Evolutionary conservation across 2,329 filamentous ascomycete species (phyloP), one percentile per base, ranked within the genome.

Genomic region (Colletotrichum graminicola): DNA sequence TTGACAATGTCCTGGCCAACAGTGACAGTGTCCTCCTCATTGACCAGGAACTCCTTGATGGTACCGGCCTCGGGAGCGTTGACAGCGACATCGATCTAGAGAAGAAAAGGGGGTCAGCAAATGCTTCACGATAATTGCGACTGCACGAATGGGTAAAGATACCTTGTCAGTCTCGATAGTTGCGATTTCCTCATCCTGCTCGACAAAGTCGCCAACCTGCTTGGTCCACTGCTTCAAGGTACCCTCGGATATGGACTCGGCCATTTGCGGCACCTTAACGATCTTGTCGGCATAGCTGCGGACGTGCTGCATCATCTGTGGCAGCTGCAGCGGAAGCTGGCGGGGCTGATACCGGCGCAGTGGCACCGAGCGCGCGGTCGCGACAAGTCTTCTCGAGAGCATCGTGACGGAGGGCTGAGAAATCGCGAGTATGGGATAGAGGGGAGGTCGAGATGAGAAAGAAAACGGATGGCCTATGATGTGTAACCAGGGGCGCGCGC

Each of bases 121-220:
- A 21, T 23, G 36, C 49, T 23, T 52, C 55, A 32, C 21, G 32
- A 10, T 18, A 36, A 63, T 74, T 55, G 73, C 0, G 14, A 2
- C 34, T 29, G 41, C 29, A 47, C 18, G 21, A 51, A 54, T 62
- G 45, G 36, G 34, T 21, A 26, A 34, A n/a, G 56, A 5, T 85
- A 94, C 94, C 91, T 99, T 99, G 88, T 99, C 96, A 18, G 96
- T 99, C 84, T 99, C 96, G 79, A 99, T 99, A 61, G 95, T 98
- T 41, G 96, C 96, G 81, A 99, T 95, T 82, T 99, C 96, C 84
- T 98, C 96, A 79, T 99, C 96, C 78, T 92, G 92, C 85, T 97
- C 94, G 63, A 99, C 95, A 77, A 91, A 95, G 81, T 99, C 96
- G 78, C 96, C 96, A 77, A 98, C 86, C 84, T 95, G 82, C 82